Evolutionary conservation across 179 eudicot species (phyloP).

Genomic region (Actinidia arguta): DNA sequence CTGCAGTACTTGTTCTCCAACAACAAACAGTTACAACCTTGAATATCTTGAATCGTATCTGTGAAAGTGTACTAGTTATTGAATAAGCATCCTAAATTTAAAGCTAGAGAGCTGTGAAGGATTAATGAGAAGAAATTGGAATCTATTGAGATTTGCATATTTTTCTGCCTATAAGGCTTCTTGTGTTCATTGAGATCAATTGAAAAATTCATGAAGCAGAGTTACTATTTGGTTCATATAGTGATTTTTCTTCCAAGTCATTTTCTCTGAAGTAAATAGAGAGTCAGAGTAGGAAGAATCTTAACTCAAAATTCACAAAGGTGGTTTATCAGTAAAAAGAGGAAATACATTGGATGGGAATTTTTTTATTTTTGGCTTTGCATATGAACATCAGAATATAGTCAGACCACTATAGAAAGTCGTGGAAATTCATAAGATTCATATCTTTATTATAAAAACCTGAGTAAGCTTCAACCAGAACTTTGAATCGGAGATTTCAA

Average conservation of each 20-base stretch:
- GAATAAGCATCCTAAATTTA: background rate
- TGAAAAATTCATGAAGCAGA: background rate
- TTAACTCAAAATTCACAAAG: background rate
- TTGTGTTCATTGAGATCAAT: conserved; percentile 1
- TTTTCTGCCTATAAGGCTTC: background rate
- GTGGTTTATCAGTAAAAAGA: background rate
- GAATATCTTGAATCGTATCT: background rate
- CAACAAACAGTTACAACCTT: background rate
- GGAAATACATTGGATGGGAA: background rate
- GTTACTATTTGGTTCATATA: background rate
- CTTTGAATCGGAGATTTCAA: too few species aligned
- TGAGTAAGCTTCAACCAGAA: background rate
- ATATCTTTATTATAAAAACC: background rate
- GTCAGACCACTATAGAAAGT: background rate
- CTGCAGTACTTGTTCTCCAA: background rate
- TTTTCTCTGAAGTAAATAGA: background rate
- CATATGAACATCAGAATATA: background rate
- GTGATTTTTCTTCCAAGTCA: background rate
- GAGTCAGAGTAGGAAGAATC: background rate
- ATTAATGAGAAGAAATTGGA: background rate
- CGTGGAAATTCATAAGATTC: background rate
- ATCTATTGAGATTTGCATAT: background rate
- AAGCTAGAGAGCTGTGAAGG: background rate
- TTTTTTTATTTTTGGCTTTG: background rate
- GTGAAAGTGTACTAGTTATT: background rate